phyloP scores from a whole-genome alignment of 106 monocot species.

The Triglochin maritima region DNA sequence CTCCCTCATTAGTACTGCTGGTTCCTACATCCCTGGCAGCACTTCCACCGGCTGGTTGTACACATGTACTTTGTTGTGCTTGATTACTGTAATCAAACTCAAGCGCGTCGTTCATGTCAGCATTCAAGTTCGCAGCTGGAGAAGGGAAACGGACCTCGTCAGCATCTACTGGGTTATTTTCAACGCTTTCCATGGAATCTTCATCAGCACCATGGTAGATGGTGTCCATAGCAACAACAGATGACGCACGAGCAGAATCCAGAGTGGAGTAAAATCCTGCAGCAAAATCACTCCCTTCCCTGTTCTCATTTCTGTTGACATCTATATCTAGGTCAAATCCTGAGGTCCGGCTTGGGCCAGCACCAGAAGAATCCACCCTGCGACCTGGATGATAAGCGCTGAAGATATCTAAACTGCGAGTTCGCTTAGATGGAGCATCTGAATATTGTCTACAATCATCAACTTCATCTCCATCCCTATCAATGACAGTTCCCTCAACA shows the following conservation, averaged over 20 bases:
- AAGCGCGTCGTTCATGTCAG: slow-evolving; percentile 51
- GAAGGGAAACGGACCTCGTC: slow-evolving; percentile 54
- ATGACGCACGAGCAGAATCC: slow-evolving; percentile 85
- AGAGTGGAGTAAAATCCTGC: slow-evolving; percentile 29
- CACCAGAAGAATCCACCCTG: slow-evolving; percentile 53
- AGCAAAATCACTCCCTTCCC: slow-evolving; percentile 42
- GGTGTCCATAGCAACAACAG: slow-evolving; percentile 93
- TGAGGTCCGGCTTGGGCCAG: slow-evolving; percentile 57
- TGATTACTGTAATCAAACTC: slow-evolving; percentile 71
- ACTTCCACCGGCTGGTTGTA: slow-evolving; percentile 62
- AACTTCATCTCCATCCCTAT: slow-evolving; percentile 81
- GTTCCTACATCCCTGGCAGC: slow-evolving; percentile 62
- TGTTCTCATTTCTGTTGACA: slow-evolving; percentile 33
- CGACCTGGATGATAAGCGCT: slow-evolving; percentile 22
- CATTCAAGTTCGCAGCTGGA: slow-evolving; percentile 29
- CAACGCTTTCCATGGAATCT: slow-evolving; percentile 99
- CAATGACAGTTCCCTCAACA: slow-evolving; percentile 88
- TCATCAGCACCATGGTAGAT: slow-evolving; percentile 39
- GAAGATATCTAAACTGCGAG: slow-evolving; percentile 55
- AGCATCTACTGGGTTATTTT: slow-evolving; percentile 74
- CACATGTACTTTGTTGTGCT: slow-evolving; percentile 72
- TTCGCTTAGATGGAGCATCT: slow-evolving; percentile 46
- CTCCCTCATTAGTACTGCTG: slow-evolving; percentile 88
- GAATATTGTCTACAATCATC: slow-evolving; percentile 68
- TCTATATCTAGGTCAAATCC: slow-evolving; percentile 55